Base-by-base conservation (phyloP, 2,329 filamentous ascomycete genomes). In the Colletotrichum trifolii region DNA sequence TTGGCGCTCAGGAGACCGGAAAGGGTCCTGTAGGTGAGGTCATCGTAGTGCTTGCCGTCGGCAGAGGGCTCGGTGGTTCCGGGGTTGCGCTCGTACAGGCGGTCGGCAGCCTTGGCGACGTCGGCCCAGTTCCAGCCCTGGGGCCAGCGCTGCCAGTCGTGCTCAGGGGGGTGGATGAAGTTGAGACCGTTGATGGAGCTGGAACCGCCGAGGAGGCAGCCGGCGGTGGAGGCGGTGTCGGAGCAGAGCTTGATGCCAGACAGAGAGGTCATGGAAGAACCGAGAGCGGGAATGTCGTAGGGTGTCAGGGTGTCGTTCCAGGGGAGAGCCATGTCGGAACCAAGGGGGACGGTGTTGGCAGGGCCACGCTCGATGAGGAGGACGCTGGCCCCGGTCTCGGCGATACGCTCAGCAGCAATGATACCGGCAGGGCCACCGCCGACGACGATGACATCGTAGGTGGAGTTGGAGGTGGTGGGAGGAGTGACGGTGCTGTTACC, bases 361-460 rank as follows among this genome's bases (percentile, higher is more conserved):
- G 69, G 72, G 40, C 78, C 77, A 54, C 78, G 74, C 68, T 79
- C 78, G 40, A 80, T 62, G 8, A 80, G 72, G 5, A 80, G 72
- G 2, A 79, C 77, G 9, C 73, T 75, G 40, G 71, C 72, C 38
- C 76, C 76, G 25, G 74, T 72, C 69, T 79, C 76, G 6, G 74
- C 75, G 9, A 79, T 71, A 13, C 76, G 72, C 62, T 75, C 72
- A 4, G 77, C 76, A 1, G 73, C 71, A 17, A 79, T 70, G 61
- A 79, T 70, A 33, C 78, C 77, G 5, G 76, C 72, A 11, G 76
- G 72, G 15, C 77, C 77, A 33, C 73, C 77, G 43, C 77, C 77
- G 1, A 75, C 77, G 9, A 80, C 73, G 15, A 80, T 79, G 54
- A 77, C 77, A 54, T 80, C 77, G 64, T 78, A 79, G 2, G 77